Evolutionary conservation across 225 moss, liverwort and hornwort genomes (phyloP).

Genomic region (Marchantia paleacea): DNA sequence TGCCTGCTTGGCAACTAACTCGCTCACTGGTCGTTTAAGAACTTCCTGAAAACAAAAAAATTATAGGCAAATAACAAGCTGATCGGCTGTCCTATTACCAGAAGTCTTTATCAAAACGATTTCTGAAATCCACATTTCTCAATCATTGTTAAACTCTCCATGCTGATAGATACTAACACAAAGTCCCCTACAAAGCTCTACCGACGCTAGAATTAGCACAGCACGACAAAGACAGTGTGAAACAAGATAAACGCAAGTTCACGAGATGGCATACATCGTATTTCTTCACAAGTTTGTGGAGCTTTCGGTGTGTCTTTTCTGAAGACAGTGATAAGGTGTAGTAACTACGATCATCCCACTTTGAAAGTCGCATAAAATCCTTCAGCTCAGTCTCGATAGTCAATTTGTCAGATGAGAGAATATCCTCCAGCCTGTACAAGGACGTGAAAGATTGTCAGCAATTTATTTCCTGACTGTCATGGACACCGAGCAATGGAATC

Average conservation of each 20-base stretch:
- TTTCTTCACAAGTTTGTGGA: constrained; percentile 85
- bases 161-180: no score
- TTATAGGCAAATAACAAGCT: neutral
- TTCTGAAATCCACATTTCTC: neutral
- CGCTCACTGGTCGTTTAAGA: constrained; percentile 37
- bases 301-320: constrained; percentile 91
- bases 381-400: constrained; percentile 78
- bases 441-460: no score
- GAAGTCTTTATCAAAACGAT: neutral
- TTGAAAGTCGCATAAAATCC: constrained; percentile 75
- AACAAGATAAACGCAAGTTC: neutral
- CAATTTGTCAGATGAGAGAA: constrained; percentile 50
- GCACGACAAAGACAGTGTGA: neutral
- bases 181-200: no score
- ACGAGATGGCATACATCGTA: constrained; percentile 47
- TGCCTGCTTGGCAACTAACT: constrained; percentile 34
- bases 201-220: neutral
- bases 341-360: constrained; percentile 96
- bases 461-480: no score
- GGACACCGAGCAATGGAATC: no score
- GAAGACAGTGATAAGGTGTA: constrained; percentile 75
- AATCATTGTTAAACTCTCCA: no score
- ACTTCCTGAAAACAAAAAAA: constrained; percentile 22
- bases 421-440: constrained; percentile 53
- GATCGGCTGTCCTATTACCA: neutral